Percentiles rank a stretch among this genome's conserved stretches.
Evolutionary conservation across 2,329 filamentous ascomycete species (phyloP).

Genomic region (Dactylellina cionopaga): DNA sequence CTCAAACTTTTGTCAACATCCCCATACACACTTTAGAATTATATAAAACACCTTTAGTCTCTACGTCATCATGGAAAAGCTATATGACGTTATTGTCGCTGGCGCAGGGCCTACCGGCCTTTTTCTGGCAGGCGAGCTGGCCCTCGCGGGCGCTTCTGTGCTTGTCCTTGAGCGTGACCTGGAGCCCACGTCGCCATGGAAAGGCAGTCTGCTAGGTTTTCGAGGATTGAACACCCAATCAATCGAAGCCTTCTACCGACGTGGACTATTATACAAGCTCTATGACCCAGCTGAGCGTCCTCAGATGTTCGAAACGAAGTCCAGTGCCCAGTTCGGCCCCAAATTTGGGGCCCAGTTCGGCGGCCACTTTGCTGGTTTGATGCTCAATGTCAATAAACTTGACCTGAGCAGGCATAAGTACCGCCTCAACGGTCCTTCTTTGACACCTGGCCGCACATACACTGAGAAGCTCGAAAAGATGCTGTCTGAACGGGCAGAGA

Average conservation of each 20-base stretch:
- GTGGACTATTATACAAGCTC: conserved; percentile 57
- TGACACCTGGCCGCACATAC: conserved; percentile 53
- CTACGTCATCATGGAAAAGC: too few relatives aligned
- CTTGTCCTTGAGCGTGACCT: conserved; percentile 60
- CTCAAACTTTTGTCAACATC: too few relatives aligned
- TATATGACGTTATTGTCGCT: conserved; percentile 60
- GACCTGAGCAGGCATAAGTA: conserved; percentile 57
- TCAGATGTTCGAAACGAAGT: too few relatives aligned
- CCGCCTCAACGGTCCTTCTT: conserved; percentile 58
- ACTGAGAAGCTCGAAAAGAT: conserved; percentile 55
- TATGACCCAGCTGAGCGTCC: conserved; percentile 58
- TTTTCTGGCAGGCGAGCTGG: conserved; percentile 61
- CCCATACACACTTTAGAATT: too few relatives aligned
- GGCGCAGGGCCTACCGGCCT: conserved; percentile 64
- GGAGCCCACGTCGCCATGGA: not conserved
- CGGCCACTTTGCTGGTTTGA: conserved; percentile 60
- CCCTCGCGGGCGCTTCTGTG: conserved; percentile 59
- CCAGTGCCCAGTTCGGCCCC: too few relatives aligned
- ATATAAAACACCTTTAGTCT: too few relatives aligned
- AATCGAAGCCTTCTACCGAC: conserved; percentile 65
- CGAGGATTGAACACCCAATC: conserved; percentile 65
- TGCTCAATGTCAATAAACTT: conserved; percentile 60
- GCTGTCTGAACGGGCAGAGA: conserved; percentile 54
- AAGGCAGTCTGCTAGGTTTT: conserved; percentile 60
- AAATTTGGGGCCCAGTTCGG: conserved; percentile 56